These are phyloP conservation scores for Flaveria ramosissima DNA, from an alignment of 129 eudicot genomes.

Conservation along the genomic window DNA sequence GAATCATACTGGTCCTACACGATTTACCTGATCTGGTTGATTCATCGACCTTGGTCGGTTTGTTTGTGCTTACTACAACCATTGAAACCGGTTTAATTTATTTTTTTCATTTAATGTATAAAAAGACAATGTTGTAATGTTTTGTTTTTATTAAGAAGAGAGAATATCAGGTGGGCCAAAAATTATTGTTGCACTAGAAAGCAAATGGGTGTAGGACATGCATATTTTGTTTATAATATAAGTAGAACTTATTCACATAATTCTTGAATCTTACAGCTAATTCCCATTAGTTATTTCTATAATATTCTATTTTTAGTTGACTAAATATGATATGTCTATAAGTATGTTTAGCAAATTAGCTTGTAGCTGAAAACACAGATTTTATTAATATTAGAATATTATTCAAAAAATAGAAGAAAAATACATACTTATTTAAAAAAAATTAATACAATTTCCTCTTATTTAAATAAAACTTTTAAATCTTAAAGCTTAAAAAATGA, in stretches of 20 bases:
- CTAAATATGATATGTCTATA: neutral
- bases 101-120: neutral
- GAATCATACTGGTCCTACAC: too few species aligned
- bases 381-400: too few species aligned
- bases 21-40: too few species aligned
- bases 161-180: neutral
- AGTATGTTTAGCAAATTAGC: neutral
- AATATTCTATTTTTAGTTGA: neutral
- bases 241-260: neutral
- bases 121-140: neutral
- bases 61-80: neutral
- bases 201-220: conserved; percentile 1
- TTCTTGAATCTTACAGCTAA: neutral
- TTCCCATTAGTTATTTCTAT: neutral
- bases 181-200: neutral
- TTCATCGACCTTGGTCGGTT: neutral
- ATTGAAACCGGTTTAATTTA: neutral
- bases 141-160: neutral
- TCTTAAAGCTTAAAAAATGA: neutral
- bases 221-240: neutral
- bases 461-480: neutral
- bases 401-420: too few species aligned
- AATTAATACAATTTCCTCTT: too few species aligned
- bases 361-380: too few species aligned
- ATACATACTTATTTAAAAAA: too few species aligned